Percentiles rank a stretch among this genome's conserved stretches.
phyloP scores from a whole-genome alignment of 768 basidiomycete genomes.

The Calocera viscosa region DNA sequence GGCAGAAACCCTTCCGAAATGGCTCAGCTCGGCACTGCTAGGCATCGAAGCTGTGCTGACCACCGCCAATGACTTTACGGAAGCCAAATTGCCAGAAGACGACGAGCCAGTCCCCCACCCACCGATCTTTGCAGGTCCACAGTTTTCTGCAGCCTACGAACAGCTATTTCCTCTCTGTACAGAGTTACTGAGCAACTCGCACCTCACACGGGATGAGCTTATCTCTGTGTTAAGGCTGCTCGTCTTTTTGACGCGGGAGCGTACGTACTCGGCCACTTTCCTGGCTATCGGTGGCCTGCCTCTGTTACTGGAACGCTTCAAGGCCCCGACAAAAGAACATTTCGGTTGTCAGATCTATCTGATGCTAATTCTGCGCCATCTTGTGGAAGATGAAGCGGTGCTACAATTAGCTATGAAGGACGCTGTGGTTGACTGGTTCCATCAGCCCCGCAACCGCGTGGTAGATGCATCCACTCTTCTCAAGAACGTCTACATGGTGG shows the following conservation, averaged over 20 bases:
- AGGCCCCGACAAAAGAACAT: slow-evolving; percentile 40
- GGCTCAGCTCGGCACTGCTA: slow-evolving; percentile 77
- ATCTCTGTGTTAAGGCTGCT: slow-evolving; percentile 71
- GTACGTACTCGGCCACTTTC: slow-evolving; percentile 50
- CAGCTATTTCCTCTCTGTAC: slow-evolving; percentile 67
- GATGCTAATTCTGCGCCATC: slow-evolving; percentile 79
- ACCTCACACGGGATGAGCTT: slow-evolving; percentile 66
- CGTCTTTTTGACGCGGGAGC: slow-evolving; percentile 69
- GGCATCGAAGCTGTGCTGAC: slow-evolving; percentile 75
- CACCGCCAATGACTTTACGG: slow-evolving; percentile 56
- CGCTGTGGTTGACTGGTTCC: slow-evolving; percentile 70
- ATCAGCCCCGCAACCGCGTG: slow-evolving; percentile 44
- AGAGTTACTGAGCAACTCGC: slow-evolving; percentile 50
- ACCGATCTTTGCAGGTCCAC: slow-evolving; percentile 29
- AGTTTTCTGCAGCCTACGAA: slow-evolving; percentile 45
- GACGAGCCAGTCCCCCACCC: slow-evolving; percentile 46
- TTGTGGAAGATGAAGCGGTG: slow-evolving; percentile 61
- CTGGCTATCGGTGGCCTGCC: slow-evolving; percentile 52
- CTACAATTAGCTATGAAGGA: slow-evolving; percentile 66
- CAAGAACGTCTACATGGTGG: slow-evolving; percentile 62
- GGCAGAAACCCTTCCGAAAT: slow-evolving; percentile 55
- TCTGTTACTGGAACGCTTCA: slow-evolving; percentile 52
- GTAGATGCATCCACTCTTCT: slow-evolving; percentile 63
- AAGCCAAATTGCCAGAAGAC: slow-evolving; percentile 55
- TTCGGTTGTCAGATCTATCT: slow-evolving; percentile 68